phyloP scores from a whole-genome alignment of 768 basidiomycete genomes.

The Auriscalpium orientale region DNA sequence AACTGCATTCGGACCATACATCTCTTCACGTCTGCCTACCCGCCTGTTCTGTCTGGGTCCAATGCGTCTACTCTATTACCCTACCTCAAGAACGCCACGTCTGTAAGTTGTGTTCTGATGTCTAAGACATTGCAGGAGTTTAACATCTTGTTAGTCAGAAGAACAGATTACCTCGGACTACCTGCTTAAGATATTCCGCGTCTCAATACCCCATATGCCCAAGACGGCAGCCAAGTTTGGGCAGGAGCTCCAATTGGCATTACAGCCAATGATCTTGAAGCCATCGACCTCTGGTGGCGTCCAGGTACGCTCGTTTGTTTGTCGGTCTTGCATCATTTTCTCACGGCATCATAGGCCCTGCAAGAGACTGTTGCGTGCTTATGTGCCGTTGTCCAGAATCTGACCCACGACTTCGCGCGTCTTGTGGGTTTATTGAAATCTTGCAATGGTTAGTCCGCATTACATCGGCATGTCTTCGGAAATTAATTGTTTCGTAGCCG shows the following conservation, averaged over 20 bases:
- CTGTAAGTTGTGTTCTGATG: constrained; percentile 39
- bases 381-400: constrained; percentile 73
- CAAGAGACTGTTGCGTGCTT: constrained; percentile 93
- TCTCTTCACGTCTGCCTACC: constrained; percentile 75
- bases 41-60: constrained; percentile 71
- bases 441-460: constrained; percentile 57
- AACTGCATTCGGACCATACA: constrained; percentile 84
- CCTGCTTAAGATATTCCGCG: constrained; percentile 81
- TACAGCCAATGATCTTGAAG: constrained; percentile 90
- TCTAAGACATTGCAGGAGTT: background rate
- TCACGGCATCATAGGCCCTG: constrained; percentile 44
- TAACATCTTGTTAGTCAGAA: constrained; percentile 47
- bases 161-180: constrained; percentile 82
- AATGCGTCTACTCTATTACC: constrained; percentile 84
- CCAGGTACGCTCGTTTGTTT: constrained; percentile 35
- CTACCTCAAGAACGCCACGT: constrained; percentile 77
- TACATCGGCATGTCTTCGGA: background rate
- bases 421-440: constrained; percentile 78
- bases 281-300: constrained; percentile 64
- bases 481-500: constrained; percentile 34
- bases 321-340: too few relatives aligned
- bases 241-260: constrained; percentile 67
- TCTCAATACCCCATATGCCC: constrained; percentile 81
- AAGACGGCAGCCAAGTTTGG: constrained; percentile 87
- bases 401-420: constrained; percentile 80